A percentile compares a stretch with the other conserved stretches of the same genome.
Conservation (phyloP, 805 yeast species). For the Zygosaccharomyces lentus region DNA sequence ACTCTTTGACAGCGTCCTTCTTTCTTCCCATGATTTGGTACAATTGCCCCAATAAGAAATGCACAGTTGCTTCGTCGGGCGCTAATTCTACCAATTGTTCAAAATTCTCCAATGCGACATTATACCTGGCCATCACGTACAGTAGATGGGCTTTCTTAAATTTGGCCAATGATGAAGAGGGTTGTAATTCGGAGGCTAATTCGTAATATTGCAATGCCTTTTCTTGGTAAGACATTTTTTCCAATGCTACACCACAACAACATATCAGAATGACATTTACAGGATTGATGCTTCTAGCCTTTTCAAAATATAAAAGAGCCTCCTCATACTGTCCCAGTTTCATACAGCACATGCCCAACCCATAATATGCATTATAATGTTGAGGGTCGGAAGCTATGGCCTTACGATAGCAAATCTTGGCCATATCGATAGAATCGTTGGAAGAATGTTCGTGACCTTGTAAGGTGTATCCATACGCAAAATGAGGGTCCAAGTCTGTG, state of each 20-base stretch:
- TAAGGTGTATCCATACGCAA: constrained; percentile 85
- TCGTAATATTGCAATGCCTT: constrained; percentile 80
- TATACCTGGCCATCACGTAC: constrained; percentile 64
- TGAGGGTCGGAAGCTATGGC: constrained; percentile 74
- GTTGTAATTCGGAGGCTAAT: constrained; percentile 78
- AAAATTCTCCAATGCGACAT: constrained; percentile 69
- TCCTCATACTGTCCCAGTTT: constrained; percentile 77
- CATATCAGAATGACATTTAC: constrained; percentile 83
- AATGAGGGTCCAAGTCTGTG: constrained; percentile 56
- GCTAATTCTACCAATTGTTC: constrained; percentile 69
- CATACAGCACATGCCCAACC: constrained; percentile 89
- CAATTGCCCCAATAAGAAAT: constrained; percentile 80
- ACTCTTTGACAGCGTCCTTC: constrained; percentile 75
- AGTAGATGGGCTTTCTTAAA: constrained; percentile 85
- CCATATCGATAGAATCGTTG: constrained; percentile 86
- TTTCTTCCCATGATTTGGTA: constrained; percentile 72
- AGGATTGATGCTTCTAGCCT: constrained; percentile 86
- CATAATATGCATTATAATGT: constrained; percentile 93
- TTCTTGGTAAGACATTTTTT: constrained; percentile 61
- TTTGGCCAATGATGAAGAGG: constrained; percentile 76
- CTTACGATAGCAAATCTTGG: constrained; percentile 73
- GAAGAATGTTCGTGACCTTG: constrained; percentile 90
- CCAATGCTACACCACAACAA: constrained; percentile 91
- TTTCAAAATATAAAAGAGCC: constrained; percentile 83
- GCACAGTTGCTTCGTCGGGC: constrained; percentile 94